These are phyloP conservation scores for Penicillium bovifimosum DNA, from an alignment of 495 filamentous ascomycete genomes.

Conservation along the genomic window DNA sequence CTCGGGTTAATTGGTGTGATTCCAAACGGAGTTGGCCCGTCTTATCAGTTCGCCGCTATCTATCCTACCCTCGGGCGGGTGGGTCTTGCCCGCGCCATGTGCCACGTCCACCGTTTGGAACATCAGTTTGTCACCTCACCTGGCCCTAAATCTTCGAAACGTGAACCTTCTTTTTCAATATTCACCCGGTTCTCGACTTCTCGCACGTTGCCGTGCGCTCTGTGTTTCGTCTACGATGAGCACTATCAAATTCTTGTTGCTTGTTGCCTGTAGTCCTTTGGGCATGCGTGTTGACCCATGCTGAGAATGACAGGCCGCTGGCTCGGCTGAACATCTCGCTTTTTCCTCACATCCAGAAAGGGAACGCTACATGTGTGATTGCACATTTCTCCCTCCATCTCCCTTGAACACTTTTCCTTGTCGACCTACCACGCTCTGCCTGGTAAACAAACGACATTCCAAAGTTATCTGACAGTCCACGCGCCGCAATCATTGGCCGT, in stretches of 20 bases:
- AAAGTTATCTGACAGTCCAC: background rate
- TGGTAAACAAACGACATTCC: background rate
- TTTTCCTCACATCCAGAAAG: background rate
- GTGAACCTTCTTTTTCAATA: background rate
- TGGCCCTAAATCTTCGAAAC: background rate
- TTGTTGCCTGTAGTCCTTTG: background rate
- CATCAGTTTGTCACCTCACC: background rate
- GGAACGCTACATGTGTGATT: background rate
- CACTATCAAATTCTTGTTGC: background rate
- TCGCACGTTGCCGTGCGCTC: background rate
- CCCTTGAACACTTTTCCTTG: background rate
- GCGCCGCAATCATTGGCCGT: background rate
- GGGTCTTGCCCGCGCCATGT: background rate
- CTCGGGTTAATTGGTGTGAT: constrained; percentile 29
- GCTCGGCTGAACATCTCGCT: constrained; percentile 6
- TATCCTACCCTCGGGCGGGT: background rate
- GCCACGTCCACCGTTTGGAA: background rate
- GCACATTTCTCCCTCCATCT: background rate
- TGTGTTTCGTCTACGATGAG: background rate
- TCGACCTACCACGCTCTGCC: background rate
- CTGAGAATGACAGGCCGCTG: constrained; percentile 13
- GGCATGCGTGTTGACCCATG: background rate
- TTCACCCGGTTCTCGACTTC: background rate
- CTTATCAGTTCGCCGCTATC: background rate
- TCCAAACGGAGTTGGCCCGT: constrained; percentile 7